These are phyloP conservation scores for Starmerella asiatica DNA, from an alignment of 805 yeast species.

Conservation along the genomic window DNA sequence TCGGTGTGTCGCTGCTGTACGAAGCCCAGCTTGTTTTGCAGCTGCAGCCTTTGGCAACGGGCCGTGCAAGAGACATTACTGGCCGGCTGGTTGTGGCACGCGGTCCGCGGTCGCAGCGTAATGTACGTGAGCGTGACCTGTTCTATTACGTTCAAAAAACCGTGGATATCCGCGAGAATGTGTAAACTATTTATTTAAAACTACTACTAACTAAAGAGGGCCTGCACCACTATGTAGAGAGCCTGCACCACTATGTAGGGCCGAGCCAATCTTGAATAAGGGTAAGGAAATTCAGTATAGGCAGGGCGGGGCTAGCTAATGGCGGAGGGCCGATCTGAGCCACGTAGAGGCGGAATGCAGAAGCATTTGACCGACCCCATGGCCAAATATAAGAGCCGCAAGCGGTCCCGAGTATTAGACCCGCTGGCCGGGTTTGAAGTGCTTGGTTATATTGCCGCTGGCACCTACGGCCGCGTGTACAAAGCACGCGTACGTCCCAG, in stretches of 20 bases:
- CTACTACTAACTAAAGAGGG: too few species aligned
- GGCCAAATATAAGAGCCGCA: conserved; percentile 42
- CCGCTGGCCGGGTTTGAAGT: conserved; percentile 79
- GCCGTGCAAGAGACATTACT: conserved; percentile 69
- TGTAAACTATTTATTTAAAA: too few species aligned
- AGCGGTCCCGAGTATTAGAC: conserved; percentile 52
- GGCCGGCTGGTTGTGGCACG: conserved; percentile 50
- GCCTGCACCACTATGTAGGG: too few species aligned
- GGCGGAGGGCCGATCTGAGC: too few species aligned
- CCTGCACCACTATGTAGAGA: too few species aligned
- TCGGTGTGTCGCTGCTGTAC: conserved; percentile 37
- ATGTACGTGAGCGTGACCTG: conserved; percentile 10
- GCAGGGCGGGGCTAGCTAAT: too few species aligned
- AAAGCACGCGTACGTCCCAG: conserved; percentile 42
- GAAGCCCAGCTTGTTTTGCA: conserved; percentile 41
- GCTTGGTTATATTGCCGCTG: conserved; percentile 94
- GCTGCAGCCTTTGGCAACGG: conserved; percentile 58
- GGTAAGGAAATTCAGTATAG: too few species aligned
- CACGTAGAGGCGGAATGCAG: conserved; percentile 3
- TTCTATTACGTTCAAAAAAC: conserved; percentile 8
- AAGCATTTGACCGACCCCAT: conserved; percentile 24
- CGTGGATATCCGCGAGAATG: background rate
- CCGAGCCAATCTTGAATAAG: too few species aligned
- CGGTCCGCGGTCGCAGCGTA: conserved; percentile 32
- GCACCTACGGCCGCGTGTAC: conserved; percentile 91